Evolutionary conservation across 1,139 yeast genomes (phyloP), one percentile per base, ranked within the genome.

Genomic region (Pneumocystis canis): DNA sequence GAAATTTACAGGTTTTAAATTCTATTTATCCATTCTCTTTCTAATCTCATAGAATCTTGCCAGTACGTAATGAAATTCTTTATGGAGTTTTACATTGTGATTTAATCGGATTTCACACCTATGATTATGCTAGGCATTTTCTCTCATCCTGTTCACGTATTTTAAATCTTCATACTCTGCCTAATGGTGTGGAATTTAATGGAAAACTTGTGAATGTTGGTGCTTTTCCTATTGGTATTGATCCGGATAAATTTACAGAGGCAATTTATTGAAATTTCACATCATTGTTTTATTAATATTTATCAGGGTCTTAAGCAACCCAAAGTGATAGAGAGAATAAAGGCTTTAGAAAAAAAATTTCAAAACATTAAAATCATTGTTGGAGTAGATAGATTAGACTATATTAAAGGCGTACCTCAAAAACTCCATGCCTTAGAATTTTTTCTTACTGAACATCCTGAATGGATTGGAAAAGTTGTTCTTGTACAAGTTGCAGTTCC

Each of bases 101-200:
- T 73, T 80, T 94, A 70, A 84, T 94, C 71, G 99, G 99, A 0
- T 94, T 94, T 80, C 99, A 94, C 74, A 94, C 98, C n/a, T 94
- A 94, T 74, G 99, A 94, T 74, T 94, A 94, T 71, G 98, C 96
- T n/a, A 82, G 99, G 70, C 99, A 94, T 76, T 94, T 94, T 75
- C 76, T 94, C 64, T 85, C 95, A 28, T 84, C 96, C 0, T 96
- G 92, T n/a, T 84, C 90, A 65, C 79, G 96, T 66, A 87, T 92
- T 39, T 80, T 94, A 62, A 81, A 87, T 66, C 84, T 89, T 18
- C 85, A 84, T 60, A 89, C 97, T 0, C 78, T 88, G 65, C 98
- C 98, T 5, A 92, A 90, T 69, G 96, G 97, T 18, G 89, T 92
- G 37, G 85, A 86, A 68, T 89, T 81, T 72, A 78, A 83, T 62